Evolutionary conservation across 345 rosid species (phyloP), one percentile per base, ranked within the genome.

Genomic region (Excoecaria agallocha): DNA sequence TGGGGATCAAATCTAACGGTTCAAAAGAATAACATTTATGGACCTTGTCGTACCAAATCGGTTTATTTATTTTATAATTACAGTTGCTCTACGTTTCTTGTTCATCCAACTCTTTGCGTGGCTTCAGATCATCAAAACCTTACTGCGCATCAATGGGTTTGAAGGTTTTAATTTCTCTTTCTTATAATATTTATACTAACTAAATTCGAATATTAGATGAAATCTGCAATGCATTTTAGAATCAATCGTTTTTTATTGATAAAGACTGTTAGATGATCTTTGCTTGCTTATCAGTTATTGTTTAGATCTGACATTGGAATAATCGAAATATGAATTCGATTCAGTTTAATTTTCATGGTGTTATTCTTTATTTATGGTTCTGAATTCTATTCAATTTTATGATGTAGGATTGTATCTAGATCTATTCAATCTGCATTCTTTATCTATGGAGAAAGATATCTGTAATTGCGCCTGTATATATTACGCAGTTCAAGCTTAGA

Each of bases 281-380:
- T 55, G n/a, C 60, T 19, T 20, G 60, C n/a, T 52, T 55, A 55
- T n/a, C 20, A 2, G 2, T 55, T 55, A 55, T n/a, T 10, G 13
- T 58, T 58, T 30, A 58, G 62, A 58, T 58, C 62, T 58, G 62
- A 10, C 35, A 58, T 58, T 58, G 24, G 62, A 58, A 22, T 58
- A 37, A 20, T 58, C 12, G 37, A 30, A 58, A 3, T 24, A 8
- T 19, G 2, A 1, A 58, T 0, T 58, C 22, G 2, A 6, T 20
- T 22, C 37, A 7, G 0, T 58, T 58, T 24, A 30, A 30, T 30
- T 55, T 55, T 9, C 17, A 5, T 6, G 7, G 48, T 8, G 10
- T 43, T 43, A 43, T 8, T 8, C 48, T 43, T 43, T 43, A 10
- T 43, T 5, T 43, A 43, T 10, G 6, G 0, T 43, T 43, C 8